These are phyloP conservation scores for Cytospora chrysosperma DNA, from an alignment of 2,329 filamentous ascomycete genomes.

Conservation along the genomic window DNA sequence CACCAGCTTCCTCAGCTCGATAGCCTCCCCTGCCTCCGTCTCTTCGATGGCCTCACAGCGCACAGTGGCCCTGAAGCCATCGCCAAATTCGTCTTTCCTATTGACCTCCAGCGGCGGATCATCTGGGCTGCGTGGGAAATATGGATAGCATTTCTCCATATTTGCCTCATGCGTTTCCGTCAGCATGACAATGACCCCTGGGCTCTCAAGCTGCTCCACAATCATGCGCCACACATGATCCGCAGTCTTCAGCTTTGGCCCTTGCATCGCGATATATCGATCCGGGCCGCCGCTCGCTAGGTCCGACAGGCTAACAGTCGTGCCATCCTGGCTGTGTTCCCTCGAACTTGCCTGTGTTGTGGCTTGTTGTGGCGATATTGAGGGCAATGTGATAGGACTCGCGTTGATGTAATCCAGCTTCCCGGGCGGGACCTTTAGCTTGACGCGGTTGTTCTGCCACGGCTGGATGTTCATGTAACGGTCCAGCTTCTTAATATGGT, in stretches of 20 bases:
- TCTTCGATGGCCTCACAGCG: constrained; percentile 63
- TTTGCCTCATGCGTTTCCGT: constrained; percentile 81
- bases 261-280: constrained; percentile 89
- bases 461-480: constrained; percentile 89
- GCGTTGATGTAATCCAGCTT: constrained; percentile 81
- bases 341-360: constrained; percentile 23
- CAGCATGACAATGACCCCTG: constrained; percentile 89
- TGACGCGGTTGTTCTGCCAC: constrained; percentile 83
- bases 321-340: background rate
- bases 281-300: constrained; percentile 37
- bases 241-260: constrained; percentile 73
- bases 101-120: constrained; percentile 58
- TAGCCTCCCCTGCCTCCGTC: constrained; percentile 53
- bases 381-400: constrained; percentile 63
- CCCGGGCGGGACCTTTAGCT: constrained; percentile 72
- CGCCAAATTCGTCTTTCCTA: constrained; percentile 61
- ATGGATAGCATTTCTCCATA: constrained; percentile 82
- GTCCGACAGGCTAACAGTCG: background rate
- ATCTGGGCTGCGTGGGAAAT: constrained; percentile 67
- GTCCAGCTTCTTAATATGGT: constrained; percentile 64
- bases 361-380: constrained; percentile 35
- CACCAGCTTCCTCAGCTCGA: constrained; percentile 73
- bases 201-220: constrained; percentile 69
- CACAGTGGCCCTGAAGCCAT: constrained; percentile 68
- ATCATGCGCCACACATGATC: constrained; percentile 96